Percentiles rank a stretch among this genome's conserved stretches.
phyloP scores from a whole-genome alignment of 2,329 filamentous ascomycete genomes.

The Fusarium chlamydosporum region DNA sequence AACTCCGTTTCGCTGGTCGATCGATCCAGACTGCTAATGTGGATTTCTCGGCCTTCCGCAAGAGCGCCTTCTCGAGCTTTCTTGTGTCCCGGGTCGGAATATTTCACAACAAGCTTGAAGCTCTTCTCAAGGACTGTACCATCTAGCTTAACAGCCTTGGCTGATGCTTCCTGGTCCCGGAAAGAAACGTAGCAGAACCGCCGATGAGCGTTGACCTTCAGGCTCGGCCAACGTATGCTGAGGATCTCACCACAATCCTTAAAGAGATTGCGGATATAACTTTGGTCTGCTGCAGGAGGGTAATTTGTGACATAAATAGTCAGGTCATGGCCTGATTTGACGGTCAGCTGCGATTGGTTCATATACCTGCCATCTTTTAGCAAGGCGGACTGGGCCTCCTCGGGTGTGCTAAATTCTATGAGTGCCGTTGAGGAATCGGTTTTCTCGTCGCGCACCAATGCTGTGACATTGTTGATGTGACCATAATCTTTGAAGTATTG shows the following conservation, averaged over 20 bases:
- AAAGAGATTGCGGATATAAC: conserved; percentile 77
- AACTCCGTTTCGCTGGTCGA: conserved; percentile 77
- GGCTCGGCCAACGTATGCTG: conserved; percentile 88
- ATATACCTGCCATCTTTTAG: conserved; percentile 86
- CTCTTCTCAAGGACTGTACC: conserved; percentile 77
- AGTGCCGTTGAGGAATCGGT: conserved; percentile 76
- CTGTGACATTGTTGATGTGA: conserved; percentile 81
- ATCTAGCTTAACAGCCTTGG: conserved; percentile 79
- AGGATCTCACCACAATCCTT: conserved; percentile 84
- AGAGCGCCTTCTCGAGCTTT: conserved; percentile 84
- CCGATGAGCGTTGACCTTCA: conserved; percentile 89
- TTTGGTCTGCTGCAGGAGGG: conserved; percentile 80
- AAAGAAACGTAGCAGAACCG: conserved; percentile 99
- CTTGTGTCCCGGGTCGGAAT: conserved; percentile 85
- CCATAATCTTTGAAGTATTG: conserved; percentile 96
- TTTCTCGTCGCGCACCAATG: conserved; percentile 72
- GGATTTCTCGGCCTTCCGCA: conserved; percentile 89
- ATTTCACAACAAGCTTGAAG: conserved; percentile 80
- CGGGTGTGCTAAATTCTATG: conserved; percentile 85
- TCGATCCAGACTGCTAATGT: conserved; percentile 78
- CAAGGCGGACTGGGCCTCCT: conserved; percentile 85
- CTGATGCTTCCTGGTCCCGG: conserved; percentile 74
- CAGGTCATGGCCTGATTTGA: conserved; percentile 80
- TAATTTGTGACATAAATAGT: conserved; percentile 95
- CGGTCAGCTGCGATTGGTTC: conserved; percentile 78